Evolutionary conservation across 2,329 filamentous ascomycete species (phyloP).

Genomic region (Aphanocladium album): DNA sequence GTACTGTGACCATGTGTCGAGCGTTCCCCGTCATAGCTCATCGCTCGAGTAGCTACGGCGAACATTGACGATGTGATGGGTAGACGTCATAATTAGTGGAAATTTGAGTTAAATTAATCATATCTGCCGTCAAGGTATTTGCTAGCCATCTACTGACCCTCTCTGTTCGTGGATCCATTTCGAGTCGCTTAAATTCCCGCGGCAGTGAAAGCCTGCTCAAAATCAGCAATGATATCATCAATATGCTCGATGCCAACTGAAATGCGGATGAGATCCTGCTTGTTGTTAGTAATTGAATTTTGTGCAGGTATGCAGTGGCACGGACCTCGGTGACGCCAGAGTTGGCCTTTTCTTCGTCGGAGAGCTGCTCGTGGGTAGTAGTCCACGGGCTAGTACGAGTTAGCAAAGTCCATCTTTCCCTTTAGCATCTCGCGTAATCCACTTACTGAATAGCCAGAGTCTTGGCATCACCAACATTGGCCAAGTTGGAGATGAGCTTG

Average conservation of each 20-base stretch:
- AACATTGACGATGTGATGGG: no score
- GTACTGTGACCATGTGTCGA: no score
- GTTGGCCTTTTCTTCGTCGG: constrained; percentile 69
- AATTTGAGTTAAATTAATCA: no score
- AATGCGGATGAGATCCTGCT: constrained; percentile 81
- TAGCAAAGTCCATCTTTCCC: not conserved
- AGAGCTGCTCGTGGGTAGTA: constrained; percentile 90
- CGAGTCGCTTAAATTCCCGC: constrained; percentile 24
- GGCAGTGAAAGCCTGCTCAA: constrained; percentile 79
- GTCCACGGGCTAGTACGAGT: constrained; percentile 61
- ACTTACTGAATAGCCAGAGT: constrained; percentile 77
- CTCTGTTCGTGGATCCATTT: no score
- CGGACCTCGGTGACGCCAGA: constrained; percentile 75
- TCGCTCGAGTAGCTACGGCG: no score
- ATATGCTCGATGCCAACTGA: constrained; percentile 96
- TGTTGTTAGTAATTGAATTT: not conserved
- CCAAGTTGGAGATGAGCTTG: constrained; percentile 91
- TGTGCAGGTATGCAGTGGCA: not conserved
- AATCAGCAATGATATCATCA: constrained; percentile 94
- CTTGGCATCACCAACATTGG: constrained; percentile 95
- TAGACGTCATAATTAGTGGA: no score
- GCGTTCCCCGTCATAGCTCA: no score
- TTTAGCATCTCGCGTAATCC: not conserved
- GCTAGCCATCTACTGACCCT: not conserved
- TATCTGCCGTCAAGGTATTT: no score